Base-by-base conservation (phyloP, 2,329 filamentous ascomycete genomes). In the Eutypa lata region DNA sequence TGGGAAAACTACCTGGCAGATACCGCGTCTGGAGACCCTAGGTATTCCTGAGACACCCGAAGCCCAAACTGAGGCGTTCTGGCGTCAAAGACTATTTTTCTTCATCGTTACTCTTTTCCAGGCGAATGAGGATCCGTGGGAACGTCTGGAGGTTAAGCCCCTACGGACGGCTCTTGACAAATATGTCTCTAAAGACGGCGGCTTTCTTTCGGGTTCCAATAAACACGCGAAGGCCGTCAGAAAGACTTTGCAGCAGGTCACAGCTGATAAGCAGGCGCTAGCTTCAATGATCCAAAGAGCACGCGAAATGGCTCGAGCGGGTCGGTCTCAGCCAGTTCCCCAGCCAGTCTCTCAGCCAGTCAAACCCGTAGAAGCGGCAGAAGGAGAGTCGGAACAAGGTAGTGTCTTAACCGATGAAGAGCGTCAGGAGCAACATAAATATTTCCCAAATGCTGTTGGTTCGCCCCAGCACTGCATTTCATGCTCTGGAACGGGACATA, bases 401-500 rank as follows among this genome's bases (percentile, higher is more conserved):
- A 44, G 42, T 40, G 35, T 19, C 33, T 43, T 42, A 18, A 42
- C 24, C 6, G 62, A 66, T 10, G 65, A 72, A 24, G 73, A 73
- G 49, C 52, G 71, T 19, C 64, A 62, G 19, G 69, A 76, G 52
- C 75, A 77, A 54, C 68, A 58, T 21, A 72, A 62, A 57, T 83
- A 83, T 59, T 86, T 84, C 54, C 80, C 80, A 2, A 76, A 76
- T 1, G 70, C 77, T 28, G 60, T 66, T 16, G 68, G 75, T 24
- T 65, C 73, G 22, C 68, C 71, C 24, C 62, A 65, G 3, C 74
- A 76, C 62, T 86, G 83, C 61, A 65, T 82, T 49, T 69, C 73
- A 35, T 86, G 83, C 57, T 78, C 77, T 5, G 68, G 71, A 19
- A 62, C 65, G 40, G 76, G 76, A 11, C 83, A 87, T 65, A 61